Evolutionary conservation across 306 rosid genomes (phyloP), one percentile per base, ranked within the genome.

Genomic region (Gynostemma pentaphyllum): DNA sequence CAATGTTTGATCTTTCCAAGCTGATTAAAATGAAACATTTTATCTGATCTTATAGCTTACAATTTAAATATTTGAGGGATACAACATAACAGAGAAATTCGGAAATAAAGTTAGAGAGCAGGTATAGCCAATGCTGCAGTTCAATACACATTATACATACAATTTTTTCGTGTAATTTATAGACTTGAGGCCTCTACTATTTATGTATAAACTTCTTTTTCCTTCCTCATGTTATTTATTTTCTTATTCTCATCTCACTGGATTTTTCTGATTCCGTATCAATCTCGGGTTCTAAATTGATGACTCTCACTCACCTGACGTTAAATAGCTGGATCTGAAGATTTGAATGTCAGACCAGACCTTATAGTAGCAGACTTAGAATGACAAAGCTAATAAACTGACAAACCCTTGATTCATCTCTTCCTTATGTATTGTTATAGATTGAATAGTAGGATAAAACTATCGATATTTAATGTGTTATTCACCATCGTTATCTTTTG

Each of bases 1-100:
- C 76, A 88, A 79, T 64, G 79, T 92, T 67, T 92, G 82, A 85
- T 65, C 34, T 54, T 22, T 62, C 5, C 21, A 36, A 36, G 46
- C 46, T 19, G 19, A 18, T n/a, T 56, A 34, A 10, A 18, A 10
- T 9, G 45, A 32, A 32, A 16, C 11, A 34, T 34, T 36, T 36
- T 9, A 34, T 19, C 21, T 57, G n/a, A n/a, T 57, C 45, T 57
- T 5, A 26, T 57, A 57, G 45, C 36, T 4, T 34, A 56, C 44
- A 37, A 18, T 34, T 32, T 56, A 9, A 11, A 14, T 34, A 34
- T 19, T 34, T 19, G 29, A 56, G 64, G 10, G 28, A 34, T 56
- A 34, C 45, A 18, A 45, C n/a, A 18, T 56, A 18, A 37, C 27
- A 56, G 28, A 56, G 45, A 56, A 56, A 27, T 14, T 14, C 28